phyloP scores from a whole-genome alignment of 1,139 yeast species.

The Pneumocystis jirovecii region DNA sequence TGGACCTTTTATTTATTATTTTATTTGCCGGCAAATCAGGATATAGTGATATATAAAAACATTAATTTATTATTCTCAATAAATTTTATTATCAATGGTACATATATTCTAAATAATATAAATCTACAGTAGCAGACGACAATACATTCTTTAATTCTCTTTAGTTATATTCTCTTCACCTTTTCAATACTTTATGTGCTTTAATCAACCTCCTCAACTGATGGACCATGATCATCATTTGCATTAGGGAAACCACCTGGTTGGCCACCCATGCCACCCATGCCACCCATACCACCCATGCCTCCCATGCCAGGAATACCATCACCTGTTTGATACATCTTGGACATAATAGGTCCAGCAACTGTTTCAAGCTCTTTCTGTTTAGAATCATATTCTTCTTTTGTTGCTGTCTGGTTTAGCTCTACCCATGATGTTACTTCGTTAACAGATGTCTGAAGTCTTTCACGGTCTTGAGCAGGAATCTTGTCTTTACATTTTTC shows the following conservation, averaged over 20 bases:
- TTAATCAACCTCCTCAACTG: slow-evolving; percentile 89
- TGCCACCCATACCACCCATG: slow-evolving; percentile 36
- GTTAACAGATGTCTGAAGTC: slow-evolving; percentile 68
- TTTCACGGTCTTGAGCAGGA: slow-evolving; percentile 62
- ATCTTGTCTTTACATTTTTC: slow-evolving; percentile 72
- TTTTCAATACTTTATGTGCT: background rate
- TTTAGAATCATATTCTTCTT: slow-evolving; percentile 75
- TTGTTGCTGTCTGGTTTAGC: slow-evolving; percentile 70
- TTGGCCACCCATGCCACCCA: slow-evolving; percentile 31
- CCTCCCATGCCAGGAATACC: slow-evolving; percentile 63
- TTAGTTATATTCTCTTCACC: background rate
- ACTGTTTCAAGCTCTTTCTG: slow-evolving; percentile 87
- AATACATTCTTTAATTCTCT: background rate
- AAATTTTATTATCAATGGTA: background rate
- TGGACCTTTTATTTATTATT: background rate
- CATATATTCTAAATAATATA: background rate
- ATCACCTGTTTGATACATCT: slow-evolving; percentile 56
- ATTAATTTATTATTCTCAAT: background rate
- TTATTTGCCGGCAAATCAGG: background rate
- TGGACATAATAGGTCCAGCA: slow-evolving; percentile 88
- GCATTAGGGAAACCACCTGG: slow-evolving; percentile 33
- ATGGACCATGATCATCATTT: slow-evolving; percentile 47
- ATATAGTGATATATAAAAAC: background rate
- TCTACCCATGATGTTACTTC: slow-evolving; percentile 83
- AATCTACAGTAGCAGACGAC: background rate